A percentile compares a stretch with the other conserved stretches of the same genome.
phyloP scores from a whole-genome alignment of 345 rosid genomes.

The Linum trigynum region DNA sequence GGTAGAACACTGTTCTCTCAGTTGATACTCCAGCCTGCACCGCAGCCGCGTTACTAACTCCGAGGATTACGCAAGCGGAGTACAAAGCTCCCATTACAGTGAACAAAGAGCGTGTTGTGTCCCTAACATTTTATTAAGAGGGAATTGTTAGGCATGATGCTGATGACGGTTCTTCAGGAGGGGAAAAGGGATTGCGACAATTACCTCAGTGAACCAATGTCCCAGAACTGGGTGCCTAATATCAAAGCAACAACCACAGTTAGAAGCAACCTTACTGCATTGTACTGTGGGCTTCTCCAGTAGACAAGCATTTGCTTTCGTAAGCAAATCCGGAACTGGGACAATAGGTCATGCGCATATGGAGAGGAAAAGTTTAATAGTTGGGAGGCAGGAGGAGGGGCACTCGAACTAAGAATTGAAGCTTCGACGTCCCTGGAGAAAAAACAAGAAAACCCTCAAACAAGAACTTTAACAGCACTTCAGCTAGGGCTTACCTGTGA shows the following conservation, averaged over 20 bases:
- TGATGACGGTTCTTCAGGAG: not conserved
- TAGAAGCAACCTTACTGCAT: slow-evolving; percentile 52
- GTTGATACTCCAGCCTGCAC: slow-evolving; percentile 83
- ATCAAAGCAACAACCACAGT: slow-evolving; percentile 49
- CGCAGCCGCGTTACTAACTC: slow-evolving; percentile 73
- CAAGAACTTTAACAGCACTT: not conserved
- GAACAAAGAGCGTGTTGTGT: slow-evolving; percentile 42
- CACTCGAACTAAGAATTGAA: slow-evolving; percentile 39
- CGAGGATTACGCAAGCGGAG: slow-evolving; percentile 72
- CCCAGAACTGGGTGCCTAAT: slow-evolving; percentile 75
- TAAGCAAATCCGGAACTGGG: slow-evolving; percentile 56
- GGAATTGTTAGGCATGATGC: not conserved
- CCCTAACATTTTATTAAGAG: slow-evolving; percentile 19
- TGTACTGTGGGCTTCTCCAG: slow-evolving; percentile 17
- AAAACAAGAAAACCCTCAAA: slow-evolving; percentile 1
- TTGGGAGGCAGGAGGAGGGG: slow-evolving; percentile 55
- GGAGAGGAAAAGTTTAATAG: slow-evolving; percentile 50
- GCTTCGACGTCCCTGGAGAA: slow-evolving; percentile 56
- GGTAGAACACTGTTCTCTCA: slow-evolving; percentile 80
- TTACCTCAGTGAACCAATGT: slow-evolving; percentile 55
- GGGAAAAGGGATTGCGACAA: not conserved
- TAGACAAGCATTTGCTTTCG: slow-evolving; percentile 86
- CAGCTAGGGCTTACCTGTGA: not conserved
- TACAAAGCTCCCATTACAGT: slow-evolving; percentile 79
- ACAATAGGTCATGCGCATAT: slow-evolving; percentile 38